These are phyloP conservation scores for Chaetoceros muelleri DNA, from an alignment of 108 stramenopile species.

Conservation along the genomic window DNA sequence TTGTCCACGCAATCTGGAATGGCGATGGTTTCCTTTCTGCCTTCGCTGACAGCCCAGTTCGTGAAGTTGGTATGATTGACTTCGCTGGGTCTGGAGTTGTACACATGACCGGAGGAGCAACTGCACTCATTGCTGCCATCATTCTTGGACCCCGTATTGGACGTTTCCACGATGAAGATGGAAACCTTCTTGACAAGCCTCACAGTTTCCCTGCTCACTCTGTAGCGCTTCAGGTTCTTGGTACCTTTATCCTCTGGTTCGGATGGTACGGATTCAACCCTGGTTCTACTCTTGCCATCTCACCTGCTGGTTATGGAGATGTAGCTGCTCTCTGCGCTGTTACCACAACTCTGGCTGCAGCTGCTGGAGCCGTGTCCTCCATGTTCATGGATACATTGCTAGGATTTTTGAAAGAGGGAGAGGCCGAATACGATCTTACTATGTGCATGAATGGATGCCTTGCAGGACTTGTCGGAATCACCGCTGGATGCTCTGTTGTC, in stretches of 20 bases:
- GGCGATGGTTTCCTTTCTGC: constrained; percentile 41
- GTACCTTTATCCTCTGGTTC: constrained; percentile 74
- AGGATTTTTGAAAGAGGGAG: constrained; percentile 31
- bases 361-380: constrained; percentile 60
- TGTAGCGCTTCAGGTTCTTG: constrained; percentile 54
- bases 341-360: constrained; percentile 85
- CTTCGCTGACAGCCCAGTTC: constrained; percentile 20
- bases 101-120: constrained; percentile 55
- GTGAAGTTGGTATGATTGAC: constrained; percentile 51
- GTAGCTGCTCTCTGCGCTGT: constrained; percentile 69
- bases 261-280: constrained; percentile 80
- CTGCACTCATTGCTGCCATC: constrained; percentile 48
- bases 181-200: constrained; percentile 36
- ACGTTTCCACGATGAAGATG: constrained; percentile 45
- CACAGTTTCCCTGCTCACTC: constrained; percentile 39
- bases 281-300: constrained; percentile 45
- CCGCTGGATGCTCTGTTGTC: constrained; percentile 77
- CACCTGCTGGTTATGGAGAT: constrained; percentile 24
- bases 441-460: constrained; percentile 80
- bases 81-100: constrained; percentile 69
- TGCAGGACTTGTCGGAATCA: constrained; percentile 87
- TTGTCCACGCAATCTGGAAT: constrained; percentile 78
- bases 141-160: constrained; percentile 57
- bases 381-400: constrained; percentile 66
- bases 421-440: constrained; percentile 62